phyloP scores from a whole-genome alignment of 805 yeast genomes.

The Metschnikowia anglica region DNA sequence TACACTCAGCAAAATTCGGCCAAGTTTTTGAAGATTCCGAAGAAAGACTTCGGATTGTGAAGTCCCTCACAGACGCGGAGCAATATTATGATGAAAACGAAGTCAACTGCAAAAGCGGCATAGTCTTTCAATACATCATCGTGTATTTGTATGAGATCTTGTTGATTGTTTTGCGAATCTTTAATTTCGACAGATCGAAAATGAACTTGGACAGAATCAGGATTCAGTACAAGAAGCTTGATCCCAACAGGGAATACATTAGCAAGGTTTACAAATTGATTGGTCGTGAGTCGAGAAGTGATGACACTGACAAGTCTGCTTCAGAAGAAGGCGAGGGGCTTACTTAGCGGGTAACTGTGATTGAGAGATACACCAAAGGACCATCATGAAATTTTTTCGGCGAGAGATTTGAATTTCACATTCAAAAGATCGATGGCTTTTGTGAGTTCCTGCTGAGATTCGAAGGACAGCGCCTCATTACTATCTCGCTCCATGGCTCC shows the following conservation, averaged over 20 bases:
- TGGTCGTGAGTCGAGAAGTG: conserved; percentile 22
- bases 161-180: conserved; percentile 31
- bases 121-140: conserved; percentile 24
- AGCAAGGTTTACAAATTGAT: conserved; percentile 36
- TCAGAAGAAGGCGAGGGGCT: conserved; percentile 11
- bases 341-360: not conserved
- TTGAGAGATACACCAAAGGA: not conserved
- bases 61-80: conserved; percentile 29
- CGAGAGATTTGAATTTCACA: not conserved
- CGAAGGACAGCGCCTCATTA: not conserved
- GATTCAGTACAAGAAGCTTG: conserved; percentile 38
- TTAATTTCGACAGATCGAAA: conserved; percentile 39
- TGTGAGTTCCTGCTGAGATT: conserved; percentile 3
- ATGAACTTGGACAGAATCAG: conserved; percentile 46
- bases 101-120: not conserved
- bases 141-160: conserved; percentile 36
- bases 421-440: conserved; percentile 5
- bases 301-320: not conserved
- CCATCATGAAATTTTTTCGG: not conserved
- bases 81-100: conserved; percentile 10
- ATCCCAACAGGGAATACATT: conserved; percentile 40
- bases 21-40: conserved; percentile 29
- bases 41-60: conserved; percentile 29
- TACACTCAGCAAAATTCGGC: conserved; percentile 33
- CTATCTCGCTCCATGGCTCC: conserved; percentile 2